phyloP scores from a whole-genome alignment of 805 yeast species.

The Saccharomycopsis sp. region DNA sequence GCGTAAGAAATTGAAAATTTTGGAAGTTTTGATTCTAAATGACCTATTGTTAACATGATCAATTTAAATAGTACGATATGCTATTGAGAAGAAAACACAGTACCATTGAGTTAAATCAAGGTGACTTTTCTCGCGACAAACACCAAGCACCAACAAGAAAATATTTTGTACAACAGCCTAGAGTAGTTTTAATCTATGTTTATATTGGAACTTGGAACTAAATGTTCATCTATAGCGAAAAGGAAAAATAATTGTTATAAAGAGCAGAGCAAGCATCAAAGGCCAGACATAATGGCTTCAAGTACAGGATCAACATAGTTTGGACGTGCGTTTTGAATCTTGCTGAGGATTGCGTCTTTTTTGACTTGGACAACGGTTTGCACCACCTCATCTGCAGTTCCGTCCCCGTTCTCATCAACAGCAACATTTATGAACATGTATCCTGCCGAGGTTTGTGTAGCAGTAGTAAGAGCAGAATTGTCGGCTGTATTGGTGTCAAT shows the following conservation, averaged over 20 bases:
- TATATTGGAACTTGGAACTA: neutral
- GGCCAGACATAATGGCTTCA: neutral
- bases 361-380: conserved; percentile 64
- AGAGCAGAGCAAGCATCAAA: neutral
- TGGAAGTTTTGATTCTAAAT: too few species aligned
- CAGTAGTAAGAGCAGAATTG: neutral
- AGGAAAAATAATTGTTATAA: neutral
- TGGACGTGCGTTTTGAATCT: conserved; percentile 72
- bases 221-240: neutral
- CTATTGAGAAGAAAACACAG: too few species aligned
- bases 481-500: neutral
- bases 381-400: conserved; percentile 74
- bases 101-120: too few species aligned
- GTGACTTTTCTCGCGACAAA: too few species aligned
- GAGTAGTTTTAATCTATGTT: conserved; percentile 8
- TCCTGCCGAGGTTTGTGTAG: neutral
- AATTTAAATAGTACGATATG: too few species aligned
- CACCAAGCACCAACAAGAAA: too few species aligned
- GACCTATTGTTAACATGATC: too few species aligned
- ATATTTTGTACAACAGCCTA: conserved; percentile 34
- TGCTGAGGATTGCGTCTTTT: neutral
- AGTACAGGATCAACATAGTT: conserved; percentile 19
- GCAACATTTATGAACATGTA: conserved; percentile 26
- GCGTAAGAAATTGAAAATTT: too few species aligned
- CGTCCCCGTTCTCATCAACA: conserved; percentile 86